phyloP scores from a whole-genome alignment of 805 yeast genomes.

The Kregervanrija delftensis region DNA sequence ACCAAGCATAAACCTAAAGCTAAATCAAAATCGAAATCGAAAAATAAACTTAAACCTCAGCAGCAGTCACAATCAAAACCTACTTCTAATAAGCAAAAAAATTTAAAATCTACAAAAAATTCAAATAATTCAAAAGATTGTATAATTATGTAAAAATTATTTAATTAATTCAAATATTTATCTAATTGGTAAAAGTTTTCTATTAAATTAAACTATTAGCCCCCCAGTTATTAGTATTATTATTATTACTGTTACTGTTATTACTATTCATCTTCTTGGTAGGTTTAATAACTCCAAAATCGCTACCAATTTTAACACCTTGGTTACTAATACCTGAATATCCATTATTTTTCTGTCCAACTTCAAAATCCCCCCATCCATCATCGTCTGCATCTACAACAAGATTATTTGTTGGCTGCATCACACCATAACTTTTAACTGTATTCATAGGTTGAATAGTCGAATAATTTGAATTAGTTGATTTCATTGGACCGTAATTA shows the following conservation, averaged over 20 bases:
- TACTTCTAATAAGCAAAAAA: not conserved
- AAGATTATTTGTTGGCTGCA: conserved; percentile 6
- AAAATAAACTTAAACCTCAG: not conserved
- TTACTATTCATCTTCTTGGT: no score
- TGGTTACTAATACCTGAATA: no score
- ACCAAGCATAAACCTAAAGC: not conserved
- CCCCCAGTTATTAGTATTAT: conserved; percentile 6
- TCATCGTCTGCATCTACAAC: conserved; percentile 5
- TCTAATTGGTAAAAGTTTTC: no score
- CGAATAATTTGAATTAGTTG: not conserved
- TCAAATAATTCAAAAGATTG: conserved; percentile 1
- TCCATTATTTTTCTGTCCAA: conserved; percentile 1
- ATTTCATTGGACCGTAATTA: conserved; percentile 7
- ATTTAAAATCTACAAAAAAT: not conserved
- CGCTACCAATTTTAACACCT: no score
- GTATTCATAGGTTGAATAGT: not conserved
- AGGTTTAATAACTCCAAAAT: not conserved
- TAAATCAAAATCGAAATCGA: not conserved
- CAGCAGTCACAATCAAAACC: conserved; percentile 1
- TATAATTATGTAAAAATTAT: conserved; percentile 1
- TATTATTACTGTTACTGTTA: not conserved
- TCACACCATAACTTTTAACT: not conserved
- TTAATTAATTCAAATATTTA: not conserved
- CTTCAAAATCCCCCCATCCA: conserved; percentile 10
- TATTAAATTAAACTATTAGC: conserved; percentile 8